Evolutionary conservation across 495 filamentous ascomycete species (phyloP).

Genomic region (Cladorrhinum samala): DNA sequence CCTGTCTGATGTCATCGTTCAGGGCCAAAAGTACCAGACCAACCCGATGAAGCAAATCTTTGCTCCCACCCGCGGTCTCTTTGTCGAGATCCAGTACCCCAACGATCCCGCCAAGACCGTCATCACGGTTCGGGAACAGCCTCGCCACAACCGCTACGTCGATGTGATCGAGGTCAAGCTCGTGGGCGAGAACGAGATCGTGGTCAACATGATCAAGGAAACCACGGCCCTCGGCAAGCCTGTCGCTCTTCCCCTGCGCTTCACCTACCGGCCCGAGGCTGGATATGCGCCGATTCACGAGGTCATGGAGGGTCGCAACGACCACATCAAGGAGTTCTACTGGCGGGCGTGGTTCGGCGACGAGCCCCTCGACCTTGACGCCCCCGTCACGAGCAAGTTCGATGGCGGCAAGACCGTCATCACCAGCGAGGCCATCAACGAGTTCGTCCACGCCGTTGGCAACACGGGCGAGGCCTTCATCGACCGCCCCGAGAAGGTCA

Average conservation of each 20-base stretch:
- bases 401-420: constrained; percentile 81
- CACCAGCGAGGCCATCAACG: constrained; percentile 86
- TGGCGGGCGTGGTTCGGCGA: constrained; percentile 94
- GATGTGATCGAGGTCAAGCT: constrained; percentile 81
- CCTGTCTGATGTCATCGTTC: constrained; percentile 86
- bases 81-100: constrained; percentile 79
- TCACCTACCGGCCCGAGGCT: constrained; percentile 87
- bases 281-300: constrained; percentile 94
- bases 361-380: constrained; percentile 76
- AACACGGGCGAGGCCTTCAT: constrained; percentile 99
- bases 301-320: constrained; percentile 89
- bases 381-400: constrained; percentile 75
- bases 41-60: constrained; percentile 93
- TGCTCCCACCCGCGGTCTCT: constrained; percentile 73
- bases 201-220: constrained; percentile 81
- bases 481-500: constrained; percentile 88
- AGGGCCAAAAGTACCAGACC: constrained; percentile 92
- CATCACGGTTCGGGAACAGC: constrained; percentile 67
- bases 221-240: constrained; percentile 74
- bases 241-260: constrained; percentile 72
- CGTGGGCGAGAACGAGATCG: constrained; percentile 68
- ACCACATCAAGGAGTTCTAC: constrained; percentile 97
- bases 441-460: constrained; percentile 96
- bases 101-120: constrained; percentile 70
- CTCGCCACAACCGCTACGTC: constrained; percentile 56